phyloP scores from a whole-genome alignment of 371 early-diverging fungal species.

The Fennellomyces sp. region DNA sequence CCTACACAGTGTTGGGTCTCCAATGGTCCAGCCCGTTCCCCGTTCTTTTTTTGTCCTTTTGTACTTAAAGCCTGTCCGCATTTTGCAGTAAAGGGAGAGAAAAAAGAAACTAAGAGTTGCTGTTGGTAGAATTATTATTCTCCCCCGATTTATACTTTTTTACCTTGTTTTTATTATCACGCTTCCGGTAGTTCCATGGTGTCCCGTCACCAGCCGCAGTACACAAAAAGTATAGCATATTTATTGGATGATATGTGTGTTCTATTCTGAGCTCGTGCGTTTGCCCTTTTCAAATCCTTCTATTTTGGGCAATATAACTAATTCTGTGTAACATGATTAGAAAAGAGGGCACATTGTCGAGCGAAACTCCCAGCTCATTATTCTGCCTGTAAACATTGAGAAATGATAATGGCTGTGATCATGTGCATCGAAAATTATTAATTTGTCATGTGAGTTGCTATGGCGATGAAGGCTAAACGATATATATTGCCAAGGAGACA shows the following conservation, averaged over 20 bases:
- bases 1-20: neutral
- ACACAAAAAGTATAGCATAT: neutral
- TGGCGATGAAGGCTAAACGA: too few relatives aligned
- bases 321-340: constrained; percentile 1
- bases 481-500: neutral
- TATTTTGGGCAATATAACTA: constrained; percentile 2
- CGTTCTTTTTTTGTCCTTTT: neutral
- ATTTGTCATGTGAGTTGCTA: too few relatives aligned
- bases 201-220: neutral
- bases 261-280: neutral
- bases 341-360: too few relatives aligned
- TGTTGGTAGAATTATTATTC: neutral
- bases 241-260: neutral
- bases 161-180: neutral
- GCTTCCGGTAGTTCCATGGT: neutral
- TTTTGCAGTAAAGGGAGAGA: neutral
- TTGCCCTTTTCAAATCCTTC: neutral
- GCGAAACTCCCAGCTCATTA: too few relatives aligned
- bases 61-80: neutral
- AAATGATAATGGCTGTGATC: too few relatives aligned
- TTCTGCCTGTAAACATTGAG: too few relatives aligned
- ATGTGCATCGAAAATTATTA: too few relatives aligned
- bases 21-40: constrained; percentile 1
- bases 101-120: neutral
- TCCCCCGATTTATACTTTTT: neutral